These are phyloP conservation scores for Papiliotrema laurentii DNA, from an alignment of 1,284 basidiomycete species.

Conservation along the genomic window DNA sequence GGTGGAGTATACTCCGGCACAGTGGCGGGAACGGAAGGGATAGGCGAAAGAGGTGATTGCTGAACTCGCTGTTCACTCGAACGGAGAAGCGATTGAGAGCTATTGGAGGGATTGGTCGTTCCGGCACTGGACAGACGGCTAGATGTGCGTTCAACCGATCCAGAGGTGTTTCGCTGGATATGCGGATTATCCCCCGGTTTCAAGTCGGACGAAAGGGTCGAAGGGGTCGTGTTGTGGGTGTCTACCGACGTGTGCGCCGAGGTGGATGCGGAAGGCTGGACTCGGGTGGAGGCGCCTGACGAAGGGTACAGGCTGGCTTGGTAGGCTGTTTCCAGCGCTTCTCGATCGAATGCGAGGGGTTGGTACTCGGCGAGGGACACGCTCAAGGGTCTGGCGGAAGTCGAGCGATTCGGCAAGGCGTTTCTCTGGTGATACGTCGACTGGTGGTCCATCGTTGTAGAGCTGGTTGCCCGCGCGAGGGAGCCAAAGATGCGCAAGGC, in stretches of 20 bases:
- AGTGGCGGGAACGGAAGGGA: too few relatives aligned
- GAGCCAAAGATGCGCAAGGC: too few relatives aligned
- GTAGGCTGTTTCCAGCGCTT: slow-evolving; percentile 24
- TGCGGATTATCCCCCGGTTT: slow-evolving; percentile 11
- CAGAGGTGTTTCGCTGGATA: too few relatives aligned
- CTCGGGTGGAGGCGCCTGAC: slow-evolving; percentile 4
- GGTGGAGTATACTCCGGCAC: too few relatives aligned
- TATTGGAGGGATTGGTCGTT: slow-evolving; percentile 29
- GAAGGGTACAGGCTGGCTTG: slow-evolving; percentile 15
- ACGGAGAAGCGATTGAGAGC: slow-evolving; percentile 24
- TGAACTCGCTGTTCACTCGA: slow-evolving; percentile 3
- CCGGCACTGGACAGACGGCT: slow-evolving; percentile 21
- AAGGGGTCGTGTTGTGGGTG: not conserved
- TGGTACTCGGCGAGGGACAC: slow-evolving; percentile 33
- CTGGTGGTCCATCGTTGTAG: not conserved
- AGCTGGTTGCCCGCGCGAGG: too few relatives aligned
- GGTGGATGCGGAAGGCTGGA: slow-evolving; percentile 8
- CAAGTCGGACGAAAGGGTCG: slow-evolving; percentile 7
- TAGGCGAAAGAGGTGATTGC: slow-evolving; percentile 7
- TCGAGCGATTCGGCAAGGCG: slow-evolving; percentile 26
- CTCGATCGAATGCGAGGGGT: slow-evolving; percentile 30
- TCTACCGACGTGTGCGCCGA: not conserved
- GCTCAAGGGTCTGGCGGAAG: slow-evolving; percentile 18
- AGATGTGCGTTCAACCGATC: not conserved
- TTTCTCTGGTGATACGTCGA: slow-evolving; percentile 12